phyloP scores from a whole-genome alignment of 139 green algal genomes.

The Chlorella sp. region DNA sequence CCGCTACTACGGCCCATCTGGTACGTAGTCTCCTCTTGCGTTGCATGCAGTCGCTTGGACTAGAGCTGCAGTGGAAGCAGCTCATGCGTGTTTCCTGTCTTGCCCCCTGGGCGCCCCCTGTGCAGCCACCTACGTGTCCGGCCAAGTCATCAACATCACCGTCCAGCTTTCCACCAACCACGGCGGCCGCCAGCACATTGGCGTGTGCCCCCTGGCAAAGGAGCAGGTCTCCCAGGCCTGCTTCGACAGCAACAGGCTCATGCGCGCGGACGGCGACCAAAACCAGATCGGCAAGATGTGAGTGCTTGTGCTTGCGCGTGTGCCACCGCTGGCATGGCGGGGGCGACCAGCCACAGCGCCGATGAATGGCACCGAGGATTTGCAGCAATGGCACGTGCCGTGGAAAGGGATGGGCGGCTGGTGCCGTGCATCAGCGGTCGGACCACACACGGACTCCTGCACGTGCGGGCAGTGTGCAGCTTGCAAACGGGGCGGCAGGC shows the following conservation, averaged over 20 bases:
- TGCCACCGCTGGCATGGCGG: neutral
- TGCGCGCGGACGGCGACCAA: no score
- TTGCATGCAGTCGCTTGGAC: no score
- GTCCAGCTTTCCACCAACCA: conserved; percentile 4
- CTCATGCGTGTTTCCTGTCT: no score
- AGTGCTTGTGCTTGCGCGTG: neutral
- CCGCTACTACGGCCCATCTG: no score
- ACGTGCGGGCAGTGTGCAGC: no score
- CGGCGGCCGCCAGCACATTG: conserved; percentile 13
- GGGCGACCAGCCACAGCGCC: neutral
- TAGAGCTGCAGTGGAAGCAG: no score
- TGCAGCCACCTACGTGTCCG: no score
- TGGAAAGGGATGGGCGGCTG: neutral
- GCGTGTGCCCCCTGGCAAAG: conserved; percentile 12
- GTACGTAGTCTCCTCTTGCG: no score
- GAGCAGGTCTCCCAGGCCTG: neutral
- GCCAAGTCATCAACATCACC: neutral
- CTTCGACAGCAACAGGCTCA: conserved; percentile 6
- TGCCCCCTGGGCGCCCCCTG: no score
- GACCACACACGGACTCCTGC: no score
- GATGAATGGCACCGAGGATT: neutral
- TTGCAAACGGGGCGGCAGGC: no score
- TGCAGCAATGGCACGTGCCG: neutral
- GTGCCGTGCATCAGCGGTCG: no score
- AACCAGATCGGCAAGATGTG: conserved; percentile 12